phyloP scores from a whole-genome alignment of 352 stramenopile genomes.

The Phytophthora sojae region DNA sequence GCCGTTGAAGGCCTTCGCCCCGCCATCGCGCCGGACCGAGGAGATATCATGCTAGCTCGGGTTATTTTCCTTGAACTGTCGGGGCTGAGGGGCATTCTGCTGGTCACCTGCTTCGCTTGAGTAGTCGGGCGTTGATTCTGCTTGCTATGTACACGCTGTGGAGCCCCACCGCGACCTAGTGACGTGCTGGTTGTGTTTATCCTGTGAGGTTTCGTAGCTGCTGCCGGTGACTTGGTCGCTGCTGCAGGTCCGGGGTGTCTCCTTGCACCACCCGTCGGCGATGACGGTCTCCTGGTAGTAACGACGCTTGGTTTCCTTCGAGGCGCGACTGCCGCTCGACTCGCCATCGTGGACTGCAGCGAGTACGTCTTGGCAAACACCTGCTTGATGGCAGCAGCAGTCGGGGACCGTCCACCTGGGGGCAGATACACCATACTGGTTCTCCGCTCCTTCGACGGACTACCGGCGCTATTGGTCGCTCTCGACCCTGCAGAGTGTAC shows the following conservation, averaged over 20 bases:
- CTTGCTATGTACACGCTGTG: background rate
- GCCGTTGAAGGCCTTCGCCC: conserved; percentile 17
- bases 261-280: conserved; percentile 7
- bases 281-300: conserved; percentile 10
- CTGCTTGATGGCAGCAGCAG: conserved; percentile 13
- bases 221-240: background rate
- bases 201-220: conserved; percentile 9
- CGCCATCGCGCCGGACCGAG: conserved; percentile 5
- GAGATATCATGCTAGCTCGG: conserved; percentile 22
- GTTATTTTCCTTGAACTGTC: conserved; percentile 1
- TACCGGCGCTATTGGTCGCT: background rate
- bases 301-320: conserved; percentile 4
- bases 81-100: background rate
- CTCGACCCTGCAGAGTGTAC: background rate
- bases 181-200: conserved; percentile 7
- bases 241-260: background rate
- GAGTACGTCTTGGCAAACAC: conserved; percentile 43
- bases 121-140: background rate
- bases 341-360: conserved; percentile 50
- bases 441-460: conserved; percentile 21
- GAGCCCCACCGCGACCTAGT: background rate
- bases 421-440: conserved; percentile 39
- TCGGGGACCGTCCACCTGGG: conserved; percentile 20
- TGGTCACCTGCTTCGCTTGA: conserved; percentile 5
- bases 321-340: conserved; percentile 45